Conservation (phyloP, 306 rosid genomes). For the Castanea mollissima region DNA sequence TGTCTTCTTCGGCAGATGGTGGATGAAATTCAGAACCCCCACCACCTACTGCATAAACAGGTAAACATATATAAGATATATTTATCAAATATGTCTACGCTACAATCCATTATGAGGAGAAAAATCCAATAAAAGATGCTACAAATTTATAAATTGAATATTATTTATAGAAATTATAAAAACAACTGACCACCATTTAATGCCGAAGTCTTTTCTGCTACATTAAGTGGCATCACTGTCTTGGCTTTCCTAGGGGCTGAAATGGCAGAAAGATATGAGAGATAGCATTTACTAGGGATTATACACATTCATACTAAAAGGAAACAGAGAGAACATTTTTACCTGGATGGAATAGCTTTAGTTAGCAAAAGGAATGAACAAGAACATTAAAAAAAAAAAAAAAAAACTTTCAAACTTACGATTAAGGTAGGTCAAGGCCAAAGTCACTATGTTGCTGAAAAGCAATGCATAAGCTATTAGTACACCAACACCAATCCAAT, state of each 20-base stretch:
- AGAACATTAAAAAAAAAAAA: background rate
- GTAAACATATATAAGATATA: constrained; percentile 5
- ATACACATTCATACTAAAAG: background rate
- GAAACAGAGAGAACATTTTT: background rate
- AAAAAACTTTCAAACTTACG: constrained; percentile 52
- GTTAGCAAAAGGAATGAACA: background rate
- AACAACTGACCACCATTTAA: constrained; percentile 39
- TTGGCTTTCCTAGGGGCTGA: constrained; percentile 63
- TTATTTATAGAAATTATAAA: constrained; percentile 1
- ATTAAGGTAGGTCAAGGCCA: constrained; percentile 69
- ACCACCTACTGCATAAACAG: constrained; percentile 35
- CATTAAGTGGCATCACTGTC: constrained; percentile 44
- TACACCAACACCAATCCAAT: constrained; percentile 65
- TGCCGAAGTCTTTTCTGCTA: constrained; percentile 36
- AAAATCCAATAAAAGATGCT: background rate
- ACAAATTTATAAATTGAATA: background rate
- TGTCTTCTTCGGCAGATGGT: constrained; percentile 21
- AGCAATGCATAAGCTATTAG: constrained; percentile 42
- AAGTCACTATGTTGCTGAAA: constrained; percentile 61
- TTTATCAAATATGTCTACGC: background rate
- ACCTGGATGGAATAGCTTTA: background rate
- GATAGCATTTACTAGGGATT: background rate
- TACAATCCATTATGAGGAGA: background rate
- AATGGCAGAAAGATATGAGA: constrained; percentile 1
- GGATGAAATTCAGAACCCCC: constrained; percentile 13